phyloP scores from a whole-genome alignment of 2,329 filamentous ascomycete genomes.

The Clonostachys rhizophaga region DNA sequence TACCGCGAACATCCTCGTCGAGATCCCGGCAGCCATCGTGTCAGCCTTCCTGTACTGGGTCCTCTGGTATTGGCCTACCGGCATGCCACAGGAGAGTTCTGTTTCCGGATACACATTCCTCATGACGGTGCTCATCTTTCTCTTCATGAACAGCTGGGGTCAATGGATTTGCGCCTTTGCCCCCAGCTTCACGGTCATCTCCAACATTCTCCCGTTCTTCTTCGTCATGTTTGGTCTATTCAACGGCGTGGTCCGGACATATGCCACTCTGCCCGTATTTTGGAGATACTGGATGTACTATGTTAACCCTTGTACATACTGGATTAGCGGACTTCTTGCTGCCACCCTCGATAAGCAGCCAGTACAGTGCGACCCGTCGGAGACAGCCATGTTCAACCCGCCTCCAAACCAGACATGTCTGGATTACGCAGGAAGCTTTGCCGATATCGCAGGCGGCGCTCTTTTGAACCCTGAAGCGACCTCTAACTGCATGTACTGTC shows the following conservation, averaged over 20 bases:
- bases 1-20: constrained; percentile 67
- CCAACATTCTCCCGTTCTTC: constrained; percentile 74
- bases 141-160: constrained; percentile 73
- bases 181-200: constrained; percentile 73
- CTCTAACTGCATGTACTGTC: constrained; percentile 64
- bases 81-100: constrained; percentile 59
- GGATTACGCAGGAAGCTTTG: constrained; percentile 59
- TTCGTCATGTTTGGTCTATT: constrained; percentile 74
- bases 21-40: constrained; percentile 67
- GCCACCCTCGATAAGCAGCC: constrained; percentile 50
- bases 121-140: constrained; percentile 73
- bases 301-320: constrained; percentile 65
- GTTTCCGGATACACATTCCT: constrained; percentile 72
- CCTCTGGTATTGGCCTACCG: constrained; percentile 73
- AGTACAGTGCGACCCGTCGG: constrained; percentile 39
- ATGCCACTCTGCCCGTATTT: constrained; percentile 59
- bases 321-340: constrained; percentile 65
- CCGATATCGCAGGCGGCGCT: constrained; percentile 48
- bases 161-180: constrained; percentile 85
- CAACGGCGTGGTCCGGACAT: constrained; percentile 73
- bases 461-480: constrained; percentile 57
- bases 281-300: constrained; percentile 72
- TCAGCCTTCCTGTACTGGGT: constrained; percentile 64
- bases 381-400: constrained; percentile 45
- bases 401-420: constrained; percentile 61